Conservation (phyloP, 805 yeast genomes). For the Teunomyces panamensis region DNA sequence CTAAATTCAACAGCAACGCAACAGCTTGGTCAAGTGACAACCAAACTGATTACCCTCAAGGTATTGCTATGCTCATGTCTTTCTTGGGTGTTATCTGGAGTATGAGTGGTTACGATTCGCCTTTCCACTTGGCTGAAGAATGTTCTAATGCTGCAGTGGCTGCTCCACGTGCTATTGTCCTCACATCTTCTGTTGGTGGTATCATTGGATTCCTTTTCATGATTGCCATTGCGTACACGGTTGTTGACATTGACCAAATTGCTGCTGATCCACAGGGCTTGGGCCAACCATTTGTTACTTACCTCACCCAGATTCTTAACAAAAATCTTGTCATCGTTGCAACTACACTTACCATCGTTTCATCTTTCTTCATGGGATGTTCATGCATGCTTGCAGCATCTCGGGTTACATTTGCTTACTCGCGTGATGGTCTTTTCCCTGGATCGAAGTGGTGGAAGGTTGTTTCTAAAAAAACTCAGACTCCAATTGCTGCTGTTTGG, state of each 20-base stretch:
- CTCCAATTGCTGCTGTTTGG: constrained; percentile 68
- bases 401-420: constrained; percentile 63
- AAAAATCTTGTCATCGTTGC: constrained; percentile 40
- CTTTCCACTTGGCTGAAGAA: constrained; percentile 74
- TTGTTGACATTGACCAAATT: constrained; percentile 47
- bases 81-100: constrained; percentile 67
- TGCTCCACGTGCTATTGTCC: constrained; percentile 64
- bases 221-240: constrained; percentile 60
- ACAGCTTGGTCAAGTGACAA: constrained; percentile 56
- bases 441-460: constrained; percentile 46
- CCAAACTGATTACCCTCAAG: constrained; percentile 62
- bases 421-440: constrained; percentile 69
- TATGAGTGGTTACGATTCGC: constrained; percentile 74
- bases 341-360: constrained; percentile 37
- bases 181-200: constrained; percentile 57
- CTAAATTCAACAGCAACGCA: constrained; percentile 49
- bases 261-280: constrained; percentile 46
- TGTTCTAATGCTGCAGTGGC: constrained; percentile 61
- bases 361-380: constrained; percentile 50
- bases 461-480: constrained; percentile 51
- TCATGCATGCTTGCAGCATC: constrained; percentile 66
- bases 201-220: constrained; percentile 54
- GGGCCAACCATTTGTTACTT: constrained; percentile 61
- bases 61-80: constrained; percentile 54
- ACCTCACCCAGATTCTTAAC: constrained; percentile 47